Evolutionary conservation across 768 basidiomycete species (phyloP).

Genomic region (Galerina sulciceps): DNA sequence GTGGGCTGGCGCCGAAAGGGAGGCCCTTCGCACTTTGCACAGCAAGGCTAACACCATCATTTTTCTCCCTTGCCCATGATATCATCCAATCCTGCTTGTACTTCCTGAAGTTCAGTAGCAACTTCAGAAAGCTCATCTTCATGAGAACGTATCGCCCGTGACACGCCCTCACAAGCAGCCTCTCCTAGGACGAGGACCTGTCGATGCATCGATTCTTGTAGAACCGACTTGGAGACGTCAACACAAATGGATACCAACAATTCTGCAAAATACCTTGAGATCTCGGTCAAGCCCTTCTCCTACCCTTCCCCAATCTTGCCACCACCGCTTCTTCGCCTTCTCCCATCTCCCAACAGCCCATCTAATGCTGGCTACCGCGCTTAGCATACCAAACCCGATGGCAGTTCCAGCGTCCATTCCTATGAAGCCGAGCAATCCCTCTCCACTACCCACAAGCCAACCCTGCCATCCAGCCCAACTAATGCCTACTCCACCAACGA

Average conservation of each 20-base stretch:
- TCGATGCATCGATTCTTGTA: conserved; percentile 52
- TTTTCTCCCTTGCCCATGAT: conserved; percentile 14
- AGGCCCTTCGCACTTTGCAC: neutral
- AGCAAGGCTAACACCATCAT: conserved; percentile 5
- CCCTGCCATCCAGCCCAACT: conserved; percentile 67
- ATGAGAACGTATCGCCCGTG: conserved; percentile 41
- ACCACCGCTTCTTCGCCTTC: conserved; percentile 66
- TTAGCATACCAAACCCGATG: conserved; percentile 60
- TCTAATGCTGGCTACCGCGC: conserved; percentile 51
- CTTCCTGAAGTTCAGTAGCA: conserved; percentile 42
- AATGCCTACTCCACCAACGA: conserved; percentile 52
- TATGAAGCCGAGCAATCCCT: conserved; percentile 40
- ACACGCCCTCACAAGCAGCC: conserved; percentile 50
- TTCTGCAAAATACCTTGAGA: conserved; percentile 51
- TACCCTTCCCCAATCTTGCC: conserved; percentile 67
- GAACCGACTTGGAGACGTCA: conserved; percentile 39
- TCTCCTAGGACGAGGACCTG: conserved; percentile 58
- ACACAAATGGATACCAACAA: neutral
- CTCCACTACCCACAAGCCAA: conserved; percentile 45
- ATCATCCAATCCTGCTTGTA: conserved; percentile 39
- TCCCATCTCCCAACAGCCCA: conserved; percentile 76
- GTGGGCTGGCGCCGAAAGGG: neutral
- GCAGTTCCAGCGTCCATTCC: conserved; percentile 61
- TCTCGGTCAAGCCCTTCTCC: conserved; percentile 68
- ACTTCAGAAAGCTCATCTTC: conserved; percentile 50